Base-by-base conservation (phyloP, 2,329 filamentous ascomycete genomes). In the Xylaria sp. region DNA sequence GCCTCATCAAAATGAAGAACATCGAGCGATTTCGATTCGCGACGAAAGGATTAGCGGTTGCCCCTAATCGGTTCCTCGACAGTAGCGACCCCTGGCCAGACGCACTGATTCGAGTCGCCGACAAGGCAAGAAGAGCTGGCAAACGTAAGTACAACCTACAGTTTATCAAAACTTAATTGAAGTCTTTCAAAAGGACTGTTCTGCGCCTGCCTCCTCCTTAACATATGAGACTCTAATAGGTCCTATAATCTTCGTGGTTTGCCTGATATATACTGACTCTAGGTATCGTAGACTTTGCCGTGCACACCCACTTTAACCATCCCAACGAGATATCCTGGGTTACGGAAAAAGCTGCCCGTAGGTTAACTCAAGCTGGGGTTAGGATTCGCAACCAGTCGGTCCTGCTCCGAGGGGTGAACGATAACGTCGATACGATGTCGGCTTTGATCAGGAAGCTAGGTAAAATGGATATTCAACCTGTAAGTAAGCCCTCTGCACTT, bases 231-330 rank as follows among this genome's bases (percentile, higher is more conserved):
- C 2, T 24, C 32, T 21, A 32, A 54, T 54, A 8, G 19, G 12
- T 30, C 36, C 2, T 7, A 1, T 39, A 27, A 47, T 36, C 4
- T 19, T 14, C 17, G 17, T 6, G 1, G 9, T 4, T 50, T 21
- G 24, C 32, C 19, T 14, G 11, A 30, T 5, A 5, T 39, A 34
- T 17, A 24, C 62, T 61, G 8, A 68, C 30, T 27, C 4, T 34
- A n/a, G 5, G 9, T 27, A n/a, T n/a, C 8, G 7, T 12, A 70
- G 65, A 70, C 34, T 65, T 61, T 21, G 88, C 87, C 3, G 78
- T 90, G 62, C 89, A 91, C 74, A 91, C 89, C 0, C 89, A 91
- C 73, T 89, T 90, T 78, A 90, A 90, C 72, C 87, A 90, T 69
- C 84, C 87, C 0, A 83, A 83, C 45, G 88, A 90, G 75, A 85